A percentile compares a stretch with the other conserved stretches of the same genome.
Evolutionary conservation across 225 moss, liverwort and hornwort genomes (phyloP).

Genomic region (Bryoerythrophyllum caledonicum): DNA sequence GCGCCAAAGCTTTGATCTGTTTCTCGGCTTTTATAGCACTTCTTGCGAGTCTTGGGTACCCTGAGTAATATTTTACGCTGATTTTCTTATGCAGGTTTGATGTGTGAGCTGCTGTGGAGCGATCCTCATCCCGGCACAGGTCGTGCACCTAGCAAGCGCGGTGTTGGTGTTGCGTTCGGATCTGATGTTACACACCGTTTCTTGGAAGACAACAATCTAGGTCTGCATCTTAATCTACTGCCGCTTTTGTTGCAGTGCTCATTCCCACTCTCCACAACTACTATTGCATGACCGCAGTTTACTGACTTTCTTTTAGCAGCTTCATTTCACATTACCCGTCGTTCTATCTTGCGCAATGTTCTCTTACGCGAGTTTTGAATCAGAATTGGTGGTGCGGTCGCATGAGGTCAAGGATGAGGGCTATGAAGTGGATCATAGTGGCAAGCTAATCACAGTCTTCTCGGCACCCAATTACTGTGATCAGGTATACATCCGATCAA

Average conservation of each 20-base stretch:
- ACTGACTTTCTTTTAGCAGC: not conserved
- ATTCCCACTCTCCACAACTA: not conserved
- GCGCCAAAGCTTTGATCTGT: not conserved
- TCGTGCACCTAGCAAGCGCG: conserved; percentile 91
- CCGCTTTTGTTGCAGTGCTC: not conserved
- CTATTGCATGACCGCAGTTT: not conserved
- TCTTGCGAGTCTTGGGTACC: not conserved
- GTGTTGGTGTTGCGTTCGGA: conserved; percentile 97
- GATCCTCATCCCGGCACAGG: conserved; percentile 89
- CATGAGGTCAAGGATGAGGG: conserved; percentile 99
- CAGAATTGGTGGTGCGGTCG: conserved; percentile 93
- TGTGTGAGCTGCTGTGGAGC: conserved; percentile 99
- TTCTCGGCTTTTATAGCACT: not conserved
- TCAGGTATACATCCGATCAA: conserved; percentile 53
- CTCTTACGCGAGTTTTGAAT: conserved; percentile 1
- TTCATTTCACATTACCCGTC: not conserved
- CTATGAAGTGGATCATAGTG: conserved; percentile 84
- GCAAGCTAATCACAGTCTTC: conserved; percentile 90
- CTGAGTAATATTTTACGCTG: not conserved
- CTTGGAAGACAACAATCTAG: conserved; percentile 93
- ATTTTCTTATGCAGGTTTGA: conserved; percentile 64
- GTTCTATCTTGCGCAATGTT: not conserved
- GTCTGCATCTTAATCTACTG: conserved; percentile 30
- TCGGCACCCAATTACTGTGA: conserved; percentile 99
- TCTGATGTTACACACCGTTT: conserved; percentile 86